Percentiles rank a stretch among this genome's conserved stretches.
Conservation (phyloP, 1,284 basidiomycete genomes). For the Leccinum subrobustum region DNA sequence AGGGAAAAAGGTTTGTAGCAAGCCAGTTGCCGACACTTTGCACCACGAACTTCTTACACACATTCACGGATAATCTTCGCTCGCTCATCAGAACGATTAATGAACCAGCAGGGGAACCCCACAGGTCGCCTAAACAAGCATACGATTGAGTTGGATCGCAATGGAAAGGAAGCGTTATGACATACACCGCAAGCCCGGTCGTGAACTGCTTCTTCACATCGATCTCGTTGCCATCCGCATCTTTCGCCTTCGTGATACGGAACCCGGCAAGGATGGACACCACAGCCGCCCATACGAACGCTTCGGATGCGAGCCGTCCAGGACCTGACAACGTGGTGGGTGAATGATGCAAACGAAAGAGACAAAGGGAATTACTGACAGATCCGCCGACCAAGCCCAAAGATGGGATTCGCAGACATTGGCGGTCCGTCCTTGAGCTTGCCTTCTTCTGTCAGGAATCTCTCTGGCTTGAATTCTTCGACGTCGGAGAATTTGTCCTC, state of each 20-base stretch:
- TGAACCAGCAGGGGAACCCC: conserved; percentile 24
- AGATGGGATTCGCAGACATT: conserved; percentile 37
- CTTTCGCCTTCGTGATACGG: conserved; percentile 37
- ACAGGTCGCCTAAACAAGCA: conserved; percentile 19
- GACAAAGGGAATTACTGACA: conserved; percentile 20
- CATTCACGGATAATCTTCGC: conserved; percentile 10
- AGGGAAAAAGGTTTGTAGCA: neutral
- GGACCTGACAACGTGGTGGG: conserved; percentile 14
- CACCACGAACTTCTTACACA: neutral
- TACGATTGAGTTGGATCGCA: neutral
- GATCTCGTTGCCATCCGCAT: conserved; percentile 34
- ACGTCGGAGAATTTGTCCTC: conserved; percentile 15
- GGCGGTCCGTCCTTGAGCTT: conserved; percentile 24
- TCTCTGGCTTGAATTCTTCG: conserved; percentile 26
- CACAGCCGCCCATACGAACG: conserved; percentile 22
- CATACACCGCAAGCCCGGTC: conserved; percentile 34
- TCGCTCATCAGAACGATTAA: conserved; percentile 18
- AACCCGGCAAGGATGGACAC: conserved; percentile 40
- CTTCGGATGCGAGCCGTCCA: conserved; percentile 26
- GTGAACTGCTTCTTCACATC: conserved; percentile 34
- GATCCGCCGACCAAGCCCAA: conserved; percentile 41
- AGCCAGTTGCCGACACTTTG: no score
- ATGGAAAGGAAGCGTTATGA: neutral
- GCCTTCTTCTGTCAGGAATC: conserved; percentile 20
- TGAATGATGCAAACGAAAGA: conserved; percentile 10